Evolutionary conservation across 305 asterid genomes (phyloP).

Genomic region (Solanum hybrid): DNA sequence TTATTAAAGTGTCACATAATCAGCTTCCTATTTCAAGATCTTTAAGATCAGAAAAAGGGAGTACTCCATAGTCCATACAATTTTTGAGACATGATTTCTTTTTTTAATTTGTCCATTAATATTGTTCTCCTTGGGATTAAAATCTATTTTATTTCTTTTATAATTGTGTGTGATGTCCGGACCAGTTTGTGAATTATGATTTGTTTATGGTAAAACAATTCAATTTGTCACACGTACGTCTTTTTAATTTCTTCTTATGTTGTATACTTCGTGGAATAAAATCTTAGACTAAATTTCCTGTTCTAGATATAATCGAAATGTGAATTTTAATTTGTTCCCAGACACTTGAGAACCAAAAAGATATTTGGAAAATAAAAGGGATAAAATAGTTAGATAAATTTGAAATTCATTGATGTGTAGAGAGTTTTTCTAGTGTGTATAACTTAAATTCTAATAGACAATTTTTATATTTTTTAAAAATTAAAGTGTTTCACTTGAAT

Average conservation of each 20-base stretch:
- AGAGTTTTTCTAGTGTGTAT: background rate
- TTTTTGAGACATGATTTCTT: background rate
- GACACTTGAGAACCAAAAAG: background rate
- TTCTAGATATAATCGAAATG: background rate
- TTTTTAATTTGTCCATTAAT: background rate
- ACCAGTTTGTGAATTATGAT: too few relatives aligned
- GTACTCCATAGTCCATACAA: background rate
- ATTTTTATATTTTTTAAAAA: too few relatives aligned
- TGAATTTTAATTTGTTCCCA: background rate
- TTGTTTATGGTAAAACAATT: background rate
- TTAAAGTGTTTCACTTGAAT: background rate
- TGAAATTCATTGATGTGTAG: background rate
- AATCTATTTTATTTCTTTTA: background rate
- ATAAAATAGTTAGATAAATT: background rate
- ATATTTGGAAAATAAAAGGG: background rate
- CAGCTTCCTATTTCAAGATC: constrained; percentile 35
- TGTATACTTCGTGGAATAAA: background rate
- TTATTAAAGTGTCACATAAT: constrained; percentile 19
- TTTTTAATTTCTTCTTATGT: background rate
- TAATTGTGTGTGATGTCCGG: background rate
- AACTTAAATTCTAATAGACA: background rate
- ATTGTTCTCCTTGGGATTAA: background rate
- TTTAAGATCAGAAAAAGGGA: constrained; percentile 5
- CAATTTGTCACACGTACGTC: background rate
- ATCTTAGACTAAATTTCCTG: background rate